A percentile compares a stretch with the other conserved stretches of the same genome.
Evolutionary conservation across 1,139 yeast genomes (phyloP).

Genomic region (Protomyces inundatus): DNA sequence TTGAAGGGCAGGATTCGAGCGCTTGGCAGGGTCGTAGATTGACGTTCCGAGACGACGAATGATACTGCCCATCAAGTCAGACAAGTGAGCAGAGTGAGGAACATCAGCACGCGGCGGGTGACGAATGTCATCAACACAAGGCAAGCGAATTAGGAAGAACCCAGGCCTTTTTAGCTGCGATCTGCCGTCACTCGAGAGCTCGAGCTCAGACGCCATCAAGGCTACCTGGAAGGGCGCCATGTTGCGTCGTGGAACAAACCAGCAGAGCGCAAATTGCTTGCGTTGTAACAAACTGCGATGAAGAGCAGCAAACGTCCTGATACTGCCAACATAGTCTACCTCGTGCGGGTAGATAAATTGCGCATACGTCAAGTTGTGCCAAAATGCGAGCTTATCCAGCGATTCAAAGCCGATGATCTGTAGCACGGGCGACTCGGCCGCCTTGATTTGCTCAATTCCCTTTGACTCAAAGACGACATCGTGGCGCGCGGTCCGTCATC

Average conservation of each 20-base stretch:
- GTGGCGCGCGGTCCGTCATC: constrained; percentile 35
- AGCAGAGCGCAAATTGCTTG: constrained; percentile 58
- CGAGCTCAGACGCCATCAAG: constrained; percentile 30
- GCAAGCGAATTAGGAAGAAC: constrained; percentile 39
- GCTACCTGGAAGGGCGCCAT: constrained; percentile 58
- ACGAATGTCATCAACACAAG: constrained; percentile 42
- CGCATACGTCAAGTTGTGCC: constrained; percentile 53
- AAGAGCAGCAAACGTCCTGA: constrained; percentile 60
- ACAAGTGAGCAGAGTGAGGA: constrained; percentile 37
- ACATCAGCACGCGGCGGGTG: constrained; percentile 32
- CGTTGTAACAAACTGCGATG: constrained; percentile 55
- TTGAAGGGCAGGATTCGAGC: constrained; percentile 61
- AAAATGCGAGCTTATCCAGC: constrained; percentile 34
- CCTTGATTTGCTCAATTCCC: constrained; percentile 39
- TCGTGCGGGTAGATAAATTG: constrained; percentile 58
- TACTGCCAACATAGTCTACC: constrained; percentile 56
- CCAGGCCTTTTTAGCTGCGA: constrained; percentile 38
- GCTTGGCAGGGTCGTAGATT: constrained; percentile 56
- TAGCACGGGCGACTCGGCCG: constrained; percentile 44
- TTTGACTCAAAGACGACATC: constrained; percentile 45
- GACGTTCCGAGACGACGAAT: constrained; percentile 44
- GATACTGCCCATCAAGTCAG: constrained; percentile 42
- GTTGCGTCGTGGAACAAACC: constrained; percentile 58
- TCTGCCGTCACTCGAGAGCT: constrained; percentile 22
- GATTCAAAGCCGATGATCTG: constrained; percentile 67